phyloP scores from a whole-genome alignment of 2,329 filamentous ascomycete genomes.

The Aspergillus felis region DNA sequence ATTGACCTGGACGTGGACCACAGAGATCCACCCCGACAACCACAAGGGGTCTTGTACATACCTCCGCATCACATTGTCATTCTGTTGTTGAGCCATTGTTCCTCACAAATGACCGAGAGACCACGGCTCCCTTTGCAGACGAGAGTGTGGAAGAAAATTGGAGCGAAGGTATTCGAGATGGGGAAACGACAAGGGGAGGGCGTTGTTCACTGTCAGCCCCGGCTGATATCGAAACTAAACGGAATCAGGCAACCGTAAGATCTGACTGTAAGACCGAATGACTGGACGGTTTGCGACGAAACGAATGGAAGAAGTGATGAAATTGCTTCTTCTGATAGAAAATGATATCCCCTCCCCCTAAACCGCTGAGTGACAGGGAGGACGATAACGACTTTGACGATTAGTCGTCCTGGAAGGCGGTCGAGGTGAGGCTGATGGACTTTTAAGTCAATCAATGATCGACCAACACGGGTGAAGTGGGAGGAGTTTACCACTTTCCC shows the following conservation, averaged over 20 bases:
- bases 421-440: constrained; percentile 24
- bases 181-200: constrained; percentile 9
- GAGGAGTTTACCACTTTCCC: neutral
- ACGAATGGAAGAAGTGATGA: neutral
- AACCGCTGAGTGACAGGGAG: constrained; percentile 5
- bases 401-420: constrained; percentile 24
- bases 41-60: constrained; percentile 38
- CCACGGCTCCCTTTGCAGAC: constrained; percentile 4
- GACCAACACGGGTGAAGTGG: constrained; percentile 4
- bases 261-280: neutral
- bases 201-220: constrained; percentile 8
- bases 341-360: constrained; percentile 13
- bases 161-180: constrained; percentile 1
- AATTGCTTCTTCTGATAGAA: neutral
- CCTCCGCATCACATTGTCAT: constrained; percentile 51
- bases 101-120: constrained; percentile 9
- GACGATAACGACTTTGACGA: neutral
- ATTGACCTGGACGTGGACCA: neutral
- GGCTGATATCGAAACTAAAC: constrained; percentile 3
- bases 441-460: constrained; percentile 5
- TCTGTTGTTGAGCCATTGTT: constrained; percentile 37
- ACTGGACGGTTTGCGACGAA: neutral
- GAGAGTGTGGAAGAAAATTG: constrained; percentile 1
- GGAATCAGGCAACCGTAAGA: constrained; percentile 1
- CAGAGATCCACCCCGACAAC: neutral